Conservation (phyloP, 2,329 filamentous ascomycete genomes). For the Ceratocystis albifundus region DNA sequence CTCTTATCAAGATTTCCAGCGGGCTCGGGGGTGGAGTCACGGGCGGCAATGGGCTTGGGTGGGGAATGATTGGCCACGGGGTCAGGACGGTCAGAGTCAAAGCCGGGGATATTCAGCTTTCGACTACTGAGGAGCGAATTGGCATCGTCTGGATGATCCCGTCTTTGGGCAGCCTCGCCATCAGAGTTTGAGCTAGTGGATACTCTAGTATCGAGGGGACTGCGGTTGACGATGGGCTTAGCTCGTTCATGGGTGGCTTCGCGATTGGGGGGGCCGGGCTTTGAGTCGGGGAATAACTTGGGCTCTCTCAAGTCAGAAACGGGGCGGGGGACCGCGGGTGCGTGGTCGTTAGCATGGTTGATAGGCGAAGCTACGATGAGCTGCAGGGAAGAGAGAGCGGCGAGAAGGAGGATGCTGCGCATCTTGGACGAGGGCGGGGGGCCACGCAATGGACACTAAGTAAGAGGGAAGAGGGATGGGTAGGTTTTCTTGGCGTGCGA, state of each 20-base stretch:
- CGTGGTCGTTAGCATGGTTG: not conserved
- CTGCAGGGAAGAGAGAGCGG: slow-evolving; percentile 11
- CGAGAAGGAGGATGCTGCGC: slow-evolving; percentile 11
- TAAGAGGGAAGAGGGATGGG: not conserved
- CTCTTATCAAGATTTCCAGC: no score
- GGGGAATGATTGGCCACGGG: no score
- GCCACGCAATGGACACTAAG: not conserved
- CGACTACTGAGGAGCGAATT: no score
- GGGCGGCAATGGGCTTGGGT: no score
- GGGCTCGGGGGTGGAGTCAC: no score
- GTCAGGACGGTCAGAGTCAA: no score
- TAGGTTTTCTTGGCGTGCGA: not conserved
- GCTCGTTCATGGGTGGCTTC: not conserved
- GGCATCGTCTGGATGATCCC: no score
- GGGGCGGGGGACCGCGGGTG: not conserved
- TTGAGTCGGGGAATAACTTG: not conserved
- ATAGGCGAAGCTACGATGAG: slow-evolving; percentile 13
- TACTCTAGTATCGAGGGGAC: no score
- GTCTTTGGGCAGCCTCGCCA: no score
- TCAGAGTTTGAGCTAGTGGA: no score
- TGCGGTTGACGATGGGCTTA: not conserved
- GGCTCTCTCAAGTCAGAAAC: not conserved
- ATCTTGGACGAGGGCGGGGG: not conserved
- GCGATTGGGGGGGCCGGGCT: not conserved
- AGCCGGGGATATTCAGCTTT: no score